Conservation (phyloP, 2,329 filamentous ascomycete genomes). For the Monilinia fructigena region DNA sequence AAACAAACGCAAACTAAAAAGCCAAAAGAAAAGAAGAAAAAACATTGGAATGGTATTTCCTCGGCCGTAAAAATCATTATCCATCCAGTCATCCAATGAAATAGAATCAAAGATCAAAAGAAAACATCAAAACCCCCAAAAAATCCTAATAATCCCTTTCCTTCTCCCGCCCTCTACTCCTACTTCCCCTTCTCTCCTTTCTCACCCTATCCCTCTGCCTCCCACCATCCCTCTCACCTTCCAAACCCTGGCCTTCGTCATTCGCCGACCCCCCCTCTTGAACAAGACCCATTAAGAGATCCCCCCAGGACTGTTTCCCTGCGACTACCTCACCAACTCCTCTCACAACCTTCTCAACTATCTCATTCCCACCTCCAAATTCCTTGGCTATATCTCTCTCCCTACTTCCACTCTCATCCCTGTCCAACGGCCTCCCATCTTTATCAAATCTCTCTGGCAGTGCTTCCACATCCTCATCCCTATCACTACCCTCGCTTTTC, state of each 20-base stretch:
- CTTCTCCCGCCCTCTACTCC: constrained; percentile 7
- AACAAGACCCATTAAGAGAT: constrained; percentile 35
- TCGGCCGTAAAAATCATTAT: constrained; percentile 11
- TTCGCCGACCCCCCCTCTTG: constrained; percentile 25
- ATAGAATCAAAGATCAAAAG: not conserved
- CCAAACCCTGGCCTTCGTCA: not conserved
- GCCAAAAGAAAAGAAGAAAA: not conserved
- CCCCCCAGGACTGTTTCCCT: constrained; percentile 37
- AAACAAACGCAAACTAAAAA: not conserved
- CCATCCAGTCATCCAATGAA: not conserved
- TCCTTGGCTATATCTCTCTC: constrained; percentile 18
- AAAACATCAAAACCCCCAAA: not conserved
- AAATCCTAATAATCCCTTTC: constrained; percentile 14
- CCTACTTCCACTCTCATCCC: not conserved
- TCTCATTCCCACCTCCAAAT: constrained; percentile 30
- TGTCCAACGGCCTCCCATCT: constrained; percentile 30
- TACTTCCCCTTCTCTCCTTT: not conserved
- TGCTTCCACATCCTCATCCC: constrained; percentile 30
- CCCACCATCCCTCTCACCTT: not conserved
- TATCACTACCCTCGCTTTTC: constrained; percentile 25
- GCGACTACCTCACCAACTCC: constrained; percentile 37
- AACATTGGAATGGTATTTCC: constrained; percentile 1
- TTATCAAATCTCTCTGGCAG: constrained; percentile 38
- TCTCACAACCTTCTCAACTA: constrained; percentile 35
- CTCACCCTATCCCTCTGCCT: not conserved